These are phyloP conservation scores for Biancaea sappan DNA, from an alignment of 306 rosid genomes.

Conservation along the genomic window DNA sequence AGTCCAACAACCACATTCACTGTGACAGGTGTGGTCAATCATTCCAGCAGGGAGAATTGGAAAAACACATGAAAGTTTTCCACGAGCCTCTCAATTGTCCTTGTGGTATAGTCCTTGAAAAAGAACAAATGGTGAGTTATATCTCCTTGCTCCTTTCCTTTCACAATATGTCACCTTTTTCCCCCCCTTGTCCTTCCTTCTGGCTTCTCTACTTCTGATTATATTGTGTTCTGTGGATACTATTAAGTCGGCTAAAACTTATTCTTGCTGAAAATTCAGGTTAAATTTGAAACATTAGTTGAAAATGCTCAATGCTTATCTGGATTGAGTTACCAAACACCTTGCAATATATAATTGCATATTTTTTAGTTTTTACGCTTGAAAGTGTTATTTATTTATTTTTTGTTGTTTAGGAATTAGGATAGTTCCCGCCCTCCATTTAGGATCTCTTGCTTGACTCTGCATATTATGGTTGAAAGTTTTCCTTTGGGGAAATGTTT, in stretches of 20 bases:
- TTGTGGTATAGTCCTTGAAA: conserved; percentile 84
- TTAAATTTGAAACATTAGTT: neutral
- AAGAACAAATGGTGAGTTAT: conserved; percentile 83
- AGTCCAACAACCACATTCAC: conserved; percentile 83
- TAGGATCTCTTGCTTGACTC: neutral
- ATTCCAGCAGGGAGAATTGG: conserved; percentile 81
- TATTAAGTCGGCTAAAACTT: neutral
- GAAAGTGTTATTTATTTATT: neutral
- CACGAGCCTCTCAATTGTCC: conserved; percentile 87
- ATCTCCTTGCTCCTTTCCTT: neutral
- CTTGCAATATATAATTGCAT: conserved; percentile 9
- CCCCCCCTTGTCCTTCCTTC: neutral
- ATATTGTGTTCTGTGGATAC: neutral
- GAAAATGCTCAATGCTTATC: conserved; percentile 5
- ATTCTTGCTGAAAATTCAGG: neutral
- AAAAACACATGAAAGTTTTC: conserved; percentile 88
- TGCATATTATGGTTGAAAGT: neutral
- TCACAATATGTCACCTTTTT: neutral
- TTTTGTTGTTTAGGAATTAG: neutral
- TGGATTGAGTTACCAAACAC: conserved; percentile 16
- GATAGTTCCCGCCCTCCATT: neutral
- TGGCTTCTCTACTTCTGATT: neutral
- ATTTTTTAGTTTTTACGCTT: neutral
- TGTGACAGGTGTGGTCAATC: conserved; percentile 87
- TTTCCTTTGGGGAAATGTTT: neutral